Percentiles rank a stretch among this genome's conserved stretches.
Conservation (phyloP, 2,329 filamentous ascomycete genomes). For the Claviceps sp. region DNA sequence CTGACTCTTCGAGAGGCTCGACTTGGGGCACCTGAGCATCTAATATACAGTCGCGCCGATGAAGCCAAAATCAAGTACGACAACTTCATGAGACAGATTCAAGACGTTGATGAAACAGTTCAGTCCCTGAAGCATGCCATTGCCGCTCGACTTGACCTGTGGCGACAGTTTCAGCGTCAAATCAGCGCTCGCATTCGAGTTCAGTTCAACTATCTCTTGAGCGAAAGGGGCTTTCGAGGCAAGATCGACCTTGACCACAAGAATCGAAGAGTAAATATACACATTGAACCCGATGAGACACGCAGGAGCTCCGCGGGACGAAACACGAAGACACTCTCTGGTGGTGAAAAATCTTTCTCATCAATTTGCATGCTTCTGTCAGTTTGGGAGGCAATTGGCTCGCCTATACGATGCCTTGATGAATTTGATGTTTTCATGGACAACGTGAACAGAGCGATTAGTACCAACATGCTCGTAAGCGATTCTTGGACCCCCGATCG, state of each 20-base stretch:
- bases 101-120: conserved; percentile 28
- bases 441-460: conserved; percentile 83
- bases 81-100: conserved; percentile 28
- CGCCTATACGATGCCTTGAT: conserved; percentile 84
- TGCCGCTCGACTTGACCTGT: conserved; percentile 56
- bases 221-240: conserved; percentile 79
- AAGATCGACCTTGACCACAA: conserved; percentile 66
- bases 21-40: conserved; percentile 49
- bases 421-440: conserved; percentile 99
- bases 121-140: conserved; percentile 44
- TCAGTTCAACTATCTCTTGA: conserved; percentile 78
- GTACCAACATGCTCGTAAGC: conserved; percentile 82
- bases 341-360: conserved; percentile 95
- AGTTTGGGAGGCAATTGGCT: conserved; percentile 97
- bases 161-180: conserved; percentile 66
- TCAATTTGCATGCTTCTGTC: conserved; percentile 87
- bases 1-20: conserved; percentile 42
- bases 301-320: conserved; percentile 56
- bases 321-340: conserved; percentile 82
- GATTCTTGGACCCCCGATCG: not conserved
- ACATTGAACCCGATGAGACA: conserved; percentile 60
- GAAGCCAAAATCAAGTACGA: conserved; percentile 29
- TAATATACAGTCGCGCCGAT: conserved; percentile 41
- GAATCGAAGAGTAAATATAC: conserved; percentile 60
- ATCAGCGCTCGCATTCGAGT: conserved; percentile 79